phyloP scores from a whole-genome alignment of 2,329 filamentous ascomycete species.

The Cercospora sesami region DNA sequence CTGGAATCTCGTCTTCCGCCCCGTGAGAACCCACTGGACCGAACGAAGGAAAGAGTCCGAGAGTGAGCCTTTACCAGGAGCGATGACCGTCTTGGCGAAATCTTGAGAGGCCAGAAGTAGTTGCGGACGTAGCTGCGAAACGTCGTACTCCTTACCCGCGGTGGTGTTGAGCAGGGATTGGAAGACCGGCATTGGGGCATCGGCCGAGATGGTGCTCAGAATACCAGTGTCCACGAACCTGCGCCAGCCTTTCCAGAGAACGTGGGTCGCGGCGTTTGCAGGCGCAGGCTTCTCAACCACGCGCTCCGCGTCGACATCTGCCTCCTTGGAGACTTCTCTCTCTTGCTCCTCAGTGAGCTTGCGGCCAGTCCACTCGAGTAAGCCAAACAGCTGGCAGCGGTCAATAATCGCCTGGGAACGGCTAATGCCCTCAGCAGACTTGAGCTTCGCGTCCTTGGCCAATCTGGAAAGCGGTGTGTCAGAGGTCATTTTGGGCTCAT shows the following conservation, averaged over 20 bases:
- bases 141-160: constrained; percentile 12
- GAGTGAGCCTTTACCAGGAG: not conserved
- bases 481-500: constrained; percentile 1
- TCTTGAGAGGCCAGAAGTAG: constrained; percentile 14
- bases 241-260: fast-evolving
- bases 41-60: constrained; percentile 54
- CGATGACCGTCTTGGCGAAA: constrained; percentile 13
- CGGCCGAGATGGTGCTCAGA: constrained; percentile 30
- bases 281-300: constrained; percentile 51
- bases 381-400: constrained; percentile 27
- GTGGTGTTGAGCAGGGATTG: constrained; percentile 16
- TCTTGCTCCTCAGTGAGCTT: constrained; percentile 66
- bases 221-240: not conserved
- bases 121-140: not conserved
- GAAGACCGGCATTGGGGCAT: constrained; percentile 10
- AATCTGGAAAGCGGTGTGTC: constrained; percentile 45
- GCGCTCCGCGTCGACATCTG: constrained; percentile 62
- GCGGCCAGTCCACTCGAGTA: constrained; percentile 29
- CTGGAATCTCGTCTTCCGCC: constrained; percentile 41
- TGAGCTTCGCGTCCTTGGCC: constrained; percentile 45
- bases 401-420: constrained; percentile 37
- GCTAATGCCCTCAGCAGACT: not conserved
- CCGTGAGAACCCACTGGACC: constrained; percentile 53
- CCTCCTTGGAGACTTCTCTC: constrained; percentile 51
- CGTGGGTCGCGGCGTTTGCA: constrained; percentile 45